These are phyloP conservation scores for Moricandia moricandioides DNA, from an alignment of 345 rosid species.

Conservation along the genomic window DNA sequence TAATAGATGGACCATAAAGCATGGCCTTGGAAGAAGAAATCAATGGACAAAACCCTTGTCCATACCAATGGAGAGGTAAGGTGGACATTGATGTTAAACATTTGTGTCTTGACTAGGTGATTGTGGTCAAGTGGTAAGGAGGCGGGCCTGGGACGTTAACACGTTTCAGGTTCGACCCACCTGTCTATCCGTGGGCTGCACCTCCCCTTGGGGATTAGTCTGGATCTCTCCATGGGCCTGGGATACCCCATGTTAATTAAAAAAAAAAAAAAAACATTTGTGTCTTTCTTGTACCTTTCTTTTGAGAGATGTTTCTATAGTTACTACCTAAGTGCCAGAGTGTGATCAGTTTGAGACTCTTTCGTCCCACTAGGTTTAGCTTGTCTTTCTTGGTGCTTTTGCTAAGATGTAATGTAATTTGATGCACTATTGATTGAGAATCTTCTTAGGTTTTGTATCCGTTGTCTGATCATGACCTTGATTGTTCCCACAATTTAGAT, in stretches of 20 bases:
- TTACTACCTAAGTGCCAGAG: neutral
- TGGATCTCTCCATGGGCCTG: too few relatives aligned
- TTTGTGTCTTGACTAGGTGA: neutral
- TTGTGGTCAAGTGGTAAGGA: too few relatives aligned
- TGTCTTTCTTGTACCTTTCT: neutral
- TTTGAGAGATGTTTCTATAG: neutral
- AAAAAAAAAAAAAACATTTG: too few relatives aligned
- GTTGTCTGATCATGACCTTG: slow-evolving; percentile 6
- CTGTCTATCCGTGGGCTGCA: too few relatives aligned
- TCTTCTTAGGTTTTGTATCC: neutral
- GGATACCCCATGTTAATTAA: too few relatives aligned
- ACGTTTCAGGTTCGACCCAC: too few relatives aligned
- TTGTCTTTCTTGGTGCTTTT: neutral
- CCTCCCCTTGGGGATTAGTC: too few relatives aligned
- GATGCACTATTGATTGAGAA: neutral
- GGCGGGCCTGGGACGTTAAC: too few relatives aligned
- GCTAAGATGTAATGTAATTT: neutral
- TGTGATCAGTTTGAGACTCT: neutral
- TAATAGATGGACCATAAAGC: slow-evolving; percentile 66
- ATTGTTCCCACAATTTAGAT: slow-evolving; percentile 32
- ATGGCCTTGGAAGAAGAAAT: slow-evolving; percentile 88
- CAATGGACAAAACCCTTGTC: slow-evolving; percentile 51
- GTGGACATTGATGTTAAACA: neutral
- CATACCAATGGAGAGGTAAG: slow-evolving; percentile 44
- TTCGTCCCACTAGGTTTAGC: neutral